Conservation (phyloP, 331 rosid genomes). For the Cydonia oblonga region DNA sequence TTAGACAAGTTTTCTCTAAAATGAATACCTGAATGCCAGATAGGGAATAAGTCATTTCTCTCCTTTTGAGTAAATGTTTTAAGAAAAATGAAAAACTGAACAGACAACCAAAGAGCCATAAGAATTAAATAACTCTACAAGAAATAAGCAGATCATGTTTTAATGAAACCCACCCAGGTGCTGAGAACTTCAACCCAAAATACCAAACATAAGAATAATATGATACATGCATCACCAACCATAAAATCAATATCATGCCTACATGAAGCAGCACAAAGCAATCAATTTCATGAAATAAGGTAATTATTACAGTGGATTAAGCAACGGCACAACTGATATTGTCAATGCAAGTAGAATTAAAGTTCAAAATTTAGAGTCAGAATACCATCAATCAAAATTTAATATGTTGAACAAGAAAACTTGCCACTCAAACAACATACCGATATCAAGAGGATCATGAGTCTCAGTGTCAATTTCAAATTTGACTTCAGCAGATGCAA, state of each 20-base stretch:
- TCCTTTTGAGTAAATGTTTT: neutral
- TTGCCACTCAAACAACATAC: slow-evolving; percentile 30
- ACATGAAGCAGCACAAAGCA: neutral
- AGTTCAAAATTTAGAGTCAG: neutral
- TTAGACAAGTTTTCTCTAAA: neutral
- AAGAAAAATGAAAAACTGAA: neutral
- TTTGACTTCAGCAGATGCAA: slow-evolving; percentile 98
- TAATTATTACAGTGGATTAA: neutral
- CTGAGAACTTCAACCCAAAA: neutral
- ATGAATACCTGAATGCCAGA: neutral
- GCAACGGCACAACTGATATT: neutral
- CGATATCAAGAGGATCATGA: slow-evolving; percentile 97
- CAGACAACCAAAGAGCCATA: neutral
- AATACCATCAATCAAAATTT: slow-evolving; percentile 3
- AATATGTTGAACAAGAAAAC: neutral
- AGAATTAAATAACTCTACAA: neutral
- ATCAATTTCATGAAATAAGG: neutral
- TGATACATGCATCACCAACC: neutral
- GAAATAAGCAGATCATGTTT: neutral
- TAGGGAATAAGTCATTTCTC: neutral
- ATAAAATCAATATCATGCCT: neutral
- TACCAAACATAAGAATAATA: neutral
- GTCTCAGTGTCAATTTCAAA: slow-evolving; percentile 99
- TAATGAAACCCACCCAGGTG: neutral
- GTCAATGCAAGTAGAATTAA: neutral